Conservation (phyloP, 2,329 filamentous ascomycete species). For the Colletotrichum camelliae region DNA sequence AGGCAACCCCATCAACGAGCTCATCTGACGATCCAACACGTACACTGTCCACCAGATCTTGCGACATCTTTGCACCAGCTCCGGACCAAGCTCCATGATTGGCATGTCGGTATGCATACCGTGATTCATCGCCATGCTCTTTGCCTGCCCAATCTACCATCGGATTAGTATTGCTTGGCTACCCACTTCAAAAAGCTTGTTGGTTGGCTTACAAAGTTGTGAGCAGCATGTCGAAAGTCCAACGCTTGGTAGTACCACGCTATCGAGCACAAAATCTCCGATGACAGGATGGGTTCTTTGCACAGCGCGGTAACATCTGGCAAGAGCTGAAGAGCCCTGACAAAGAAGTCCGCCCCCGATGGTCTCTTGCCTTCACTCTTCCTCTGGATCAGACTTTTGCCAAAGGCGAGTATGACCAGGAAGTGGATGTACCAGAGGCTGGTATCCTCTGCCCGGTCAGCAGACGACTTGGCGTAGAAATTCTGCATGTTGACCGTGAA, state of each 20-base stretch:
- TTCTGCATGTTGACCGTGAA: conserved; percentile 46
- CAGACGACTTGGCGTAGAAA: conserved; percentile 29
- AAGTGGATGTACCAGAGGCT: conserved; percentile 59
- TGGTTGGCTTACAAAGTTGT: conserved; percentile 42
- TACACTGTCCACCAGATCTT: conserved; percentile 62
- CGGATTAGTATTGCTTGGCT: no score
- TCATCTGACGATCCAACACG: conserved; percentile 58
- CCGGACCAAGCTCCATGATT: conserved; percentile 42
- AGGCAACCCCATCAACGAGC: conserved; percentile 57
- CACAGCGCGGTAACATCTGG: conserved; percentile 46
- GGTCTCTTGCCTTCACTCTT: conserved; percentile 41
- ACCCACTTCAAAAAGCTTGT: no score
- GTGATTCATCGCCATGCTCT: conserved; percentile 53
- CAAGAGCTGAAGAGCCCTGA: conserved; percentile 47
- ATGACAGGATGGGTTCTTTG: conserved; percentile 48
- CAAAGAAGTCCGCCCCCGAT: conserved; percentile 51
- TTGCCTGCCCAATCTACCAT: conserved; percentile 52
- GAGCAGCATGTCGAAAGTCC: conserved; percentile 50
- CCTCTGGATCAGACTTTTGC: conserved; percentile 55
- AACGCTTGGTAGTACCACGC: conserved; percentile 58
- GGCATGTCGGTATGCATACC: conserved; percentile 61
- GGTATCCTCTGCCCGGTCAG: conserved; percentile 14
- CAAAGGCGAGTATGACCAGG: conserved; percentile 58
- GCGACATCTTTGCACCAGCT: conserved; percentile 49
- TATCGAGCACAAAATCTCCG: conserved; percentile 56